Evolutionary conservation across 2,329 filamentous ascomycete species (phyloP), one percentile per base, ranked within the genome.

Genomic region (Dothistroma septosporum): DNA sequence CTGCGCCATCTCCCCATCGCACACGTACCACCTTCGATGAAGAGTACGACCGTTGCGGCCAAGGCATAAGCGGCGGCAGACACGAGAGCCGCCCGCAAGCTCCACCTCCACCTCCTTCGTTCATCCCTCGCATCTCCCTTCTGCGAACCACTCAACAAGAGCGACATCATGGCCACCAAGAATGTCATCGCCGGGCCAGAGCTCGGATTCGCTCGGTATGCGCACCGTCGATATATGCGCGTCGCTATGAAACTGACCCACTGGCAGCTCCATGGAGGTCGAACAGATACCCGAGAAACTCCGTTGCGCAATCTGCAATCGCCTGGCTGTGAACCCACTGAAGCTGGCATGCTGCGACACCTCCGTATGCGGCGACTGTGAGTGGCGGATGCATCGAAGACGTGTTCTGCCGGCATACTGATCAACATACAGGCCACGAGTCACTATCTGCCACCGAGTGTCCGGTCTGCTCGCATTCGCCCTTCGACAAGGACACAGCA

Each of bases 251-350:
- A 33, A 50, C 64, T 66, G 60, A 66, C 60, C 28, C 9, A 12
- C 32, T 11, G 41, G 28, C 72, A 95, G 91, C 75, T 88, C 89
- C 54, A 82, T 96, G 62, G 80, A 85, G 21, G 85, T 89, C 66
- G 90, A 93, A 70, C 91, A 94, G 64, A 92, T 97, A 60, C 94
- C 94, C n/a, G 91, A 92, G 71, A 97, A 96, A 81, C 84, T 99
- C 65, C 89, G 92, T 77, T 99, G 94, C 80, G 91, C 91, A 56
- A 90, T 91, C 69, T 99, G 94, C 78, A 94, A 89, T 78, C 92
- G 90, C 75, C 82, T 97, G 61, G 92, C 92, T 32, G 81, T 96
- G 66, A 95, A 97, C 74, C 91, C 93, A 9, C 96, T 91, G 75
- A 90, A 92, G 65, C 82, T 97, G 31, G 91, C 92, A 1, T 99